Evolutionary conservation across 345 rosid genomes (phyloP).

Genomic region (Alliaria petiolata): DNA sequence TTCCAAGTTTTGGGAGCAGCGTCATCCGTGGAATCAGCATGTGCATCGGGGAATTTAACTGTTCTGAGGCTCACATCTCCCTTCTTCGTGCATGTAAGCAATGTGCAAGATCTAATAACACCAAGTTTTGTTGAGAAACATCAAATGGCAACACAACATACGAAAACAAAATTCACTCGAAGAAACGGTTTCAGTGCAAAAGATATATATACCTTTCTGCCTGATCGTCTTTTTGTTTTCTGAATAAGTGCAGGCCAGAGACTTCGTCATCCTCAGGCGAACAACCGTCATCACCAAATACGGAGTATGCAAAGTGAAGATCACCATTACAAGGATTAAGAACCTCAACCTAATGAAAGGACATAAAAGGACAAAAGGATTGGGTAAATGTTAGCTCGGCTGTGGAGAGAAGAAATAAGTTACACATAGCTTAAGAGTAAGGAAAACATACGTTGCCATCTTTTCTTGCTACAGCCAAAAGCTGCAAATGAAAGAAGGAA

Average conservation of each 20-base stretch:
- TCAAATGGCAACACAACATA: background rate
- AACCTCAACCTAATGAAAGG: constrained; percentile 52
- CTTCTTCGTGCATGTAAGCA: constrained; percentile 73
- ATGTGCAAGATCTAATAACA: constrained; percentile 50
- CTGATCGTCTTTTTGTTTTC: constrained; percentile 39
- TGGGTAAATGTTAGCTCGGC: background rate
- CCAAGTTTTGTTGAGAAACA: constrained; percentile 17
- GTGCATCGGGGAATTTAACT: constrained; percentile 32
- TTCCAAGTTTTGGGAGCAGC: constrained; percentile 52
- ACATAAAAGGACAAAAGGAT: background rate
- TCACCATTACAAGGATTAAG: constrained; percentile 73
- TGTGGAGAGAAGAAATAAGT: background rate
- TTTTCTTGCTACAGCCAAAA: constrained; percentile 88
- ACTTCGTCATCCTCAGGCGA: constrained; percentile 51
- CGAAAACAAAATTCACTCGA: too few species aligned
- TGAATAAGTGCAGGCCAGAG: constrained; percentile 67
- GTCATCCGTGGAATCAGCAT: constrained; percentile 30
- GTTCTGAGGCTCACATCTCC: constrained; percentile 66
- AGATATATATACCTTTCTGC: constrained; percentile 41
- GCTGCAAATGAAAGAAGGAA: constrained; percentile 38
- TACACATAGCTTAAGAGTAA: background rate
- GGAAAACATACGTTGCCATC: constrained; percentile 56
- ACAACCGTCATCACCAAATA: constrained; percentile 28
- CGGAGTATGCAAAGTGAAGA: constrained; percentile 38
- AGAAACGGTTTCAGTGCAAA: background rate